These are phyloP conservation scores for Eremomyces bilateralis DNA, from an alignment of 495 filamentous ascomycete genomes.

Conservation along the genomic window DNA sequence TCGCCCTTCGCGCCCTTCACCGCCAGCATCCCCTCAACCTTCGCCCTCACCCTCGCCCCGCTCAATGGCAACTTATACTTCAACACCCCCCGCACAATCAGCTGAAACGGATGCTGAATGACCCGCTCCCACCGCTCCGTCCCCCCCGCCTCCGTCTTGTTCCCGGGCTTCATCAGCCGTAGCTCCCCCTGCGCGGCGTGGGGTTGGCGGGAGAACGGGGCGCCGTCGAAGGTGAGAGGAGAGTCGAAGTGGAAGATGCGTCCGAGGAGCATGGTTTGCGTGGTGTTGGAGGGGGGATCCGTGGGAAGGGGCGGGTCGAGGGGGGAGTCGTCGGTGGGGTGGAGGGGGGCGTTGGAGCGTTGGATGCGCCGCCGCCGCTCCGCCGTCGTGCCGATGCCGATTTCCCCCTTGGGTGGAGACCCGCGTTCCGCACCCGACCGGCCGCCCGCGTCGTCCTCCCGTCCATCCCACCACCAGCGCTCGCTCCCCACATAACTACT, in stretches of 20 bases:
- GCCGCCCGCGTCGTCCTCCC: not conserved
- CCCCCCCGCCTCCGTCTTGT: constrained; percentile 68
- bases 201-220: constrained; percentile 46
- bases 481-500: constrained; percentile 66
- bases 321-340: constrained; percentile 12
- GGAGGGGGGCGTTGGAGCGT: not conserved
- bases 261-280: constrained; percentile 74
- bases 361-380: not conserved
- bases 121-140: constrained; percentile 83
- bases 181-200: constrained; percentile 62
- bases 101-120: constrained; percentile 70
- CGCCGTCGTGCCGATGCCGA: not conserved
- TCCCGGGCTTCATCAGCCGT: constrained; percentile 61
- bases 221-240: constrained; percentile 66
- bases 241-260: constrained; percentile 73
- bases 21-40: too few relatives aligned
- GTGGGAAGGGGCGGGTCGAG: constrained; percentile 23
- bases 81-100: constrained; percentile 74
- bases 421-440: not conserved
- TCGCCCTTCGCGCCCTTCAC: too few relatives aligned
- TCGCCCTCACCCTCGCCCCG: not conserved
- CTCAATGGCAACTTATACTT: constrained; percentile 74
- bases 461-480: constrained; percentile 36
- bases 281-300: constrained; percentile 29
- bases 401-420: not conserved